phyloP scores from a whole-genome alignment of 2,329 filamentous ascomycete species.

The Arthrobotrys iridis region DNA sequence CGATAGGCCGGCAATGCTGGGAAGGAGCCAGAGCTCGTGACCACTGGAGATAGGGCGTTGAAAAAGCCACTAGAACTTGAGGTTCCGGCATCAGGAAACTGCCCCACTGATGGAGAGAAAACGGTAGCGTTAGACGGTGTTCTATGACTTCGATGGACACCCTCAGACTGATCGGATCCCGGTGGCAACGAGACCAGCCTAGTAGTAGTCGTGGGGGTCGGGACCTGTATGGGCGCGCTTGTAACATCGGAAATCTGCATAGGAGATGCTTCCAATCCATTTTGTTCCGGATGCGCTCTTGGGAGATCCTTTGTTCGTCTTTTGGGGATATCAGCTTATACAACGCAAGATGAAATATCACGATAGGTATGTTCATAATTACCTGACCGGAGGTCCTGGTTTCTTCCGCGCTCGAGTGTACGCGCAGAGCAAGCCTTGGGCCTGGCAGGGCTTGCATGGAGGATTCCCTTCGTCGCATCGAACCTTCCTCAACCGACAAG shows the following conservation, averaged over 20 bases:
- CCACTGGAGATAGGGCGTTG: conserved; percentile 43
- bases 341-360: conserved; percentile 30
- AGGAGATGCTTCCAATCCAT: conserved; percentile 49
- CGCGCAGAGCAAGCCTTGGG: conserved; percentile 53
- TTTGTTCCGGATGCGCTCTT: conserved; percentile 46
- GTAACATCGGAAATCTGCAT: conserved; percentile 51
- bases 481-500: conserved; percentile 50
- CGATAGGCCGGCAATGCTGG: conserved; percentile 48
- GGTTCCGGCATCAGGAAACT: conserved; percentile 40
- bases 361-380: conserved; percentile 14
- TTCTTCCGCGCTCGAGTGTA: conserved; percentile 53
- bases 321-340: conserved; percentile 37
- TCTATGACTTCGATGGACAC: conserved; percentile 50
- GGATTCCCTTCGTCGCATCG: conserved; percentile 53
- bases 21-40: conserved; percentile 46
- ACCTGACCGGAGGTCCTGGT: conserved; percentile 54
- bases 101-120: conserved; percentile 36
- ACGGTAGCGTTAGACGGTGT: conserved; percentile 47
- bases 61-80: conserved; percentile 39
- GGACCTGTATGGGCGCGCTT: conserved; percentile 18
- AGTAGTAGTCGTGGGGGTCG: conserved; percentile 43
- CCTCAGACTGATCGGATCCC: conserved; percentile 52
- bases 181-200: conserved; percentile 50
- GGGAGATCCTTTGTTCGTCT: conserved; percentile 52
- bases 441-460: conserved; percentile 52